Percentiles rank a stretch among this genome's conserved stretches.
phyloP scores from a whole-genome alignment of 495 filamentous ascomycete genomes.

The Friedmanniomyces endolithicus region DNA sequence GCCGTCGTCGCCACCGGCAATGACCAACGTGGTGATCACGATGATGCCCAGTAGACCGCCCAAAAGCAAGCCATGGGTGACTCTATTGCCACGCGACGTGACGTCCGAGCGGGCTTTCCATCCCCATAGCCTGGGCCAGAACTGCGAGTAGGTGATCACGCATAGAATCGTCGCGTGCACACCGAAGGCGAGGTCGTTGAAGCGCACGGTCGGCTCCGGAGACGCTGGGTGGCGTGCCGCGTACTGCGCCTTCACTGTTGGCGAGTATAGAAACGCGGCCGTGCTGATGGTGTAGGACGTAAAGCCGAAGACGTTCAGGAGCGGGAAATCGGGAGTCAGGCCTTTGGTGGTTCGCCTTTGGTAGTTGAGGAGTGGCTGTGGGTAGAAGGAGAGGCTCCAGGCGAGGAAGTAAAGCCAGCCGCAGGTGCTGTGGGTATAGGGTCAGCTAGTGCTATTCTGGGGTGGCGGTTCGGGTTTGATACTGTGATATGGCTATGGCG shows the following conservation, averaged over 20 bases:
- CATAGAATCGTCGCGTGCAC: constrained; percentile 62
- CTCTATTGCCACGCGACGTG: constrained; percentile 46
- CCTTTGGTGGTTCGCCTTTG: constrained; percentile 63
- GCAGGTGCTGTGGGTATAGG: neutral
- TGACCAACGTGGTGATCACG: constrained; percentile 40
- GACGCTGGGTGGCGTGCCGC: constrained; percentile 60
- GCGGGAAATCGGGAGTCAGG: constrained; percentile 73
- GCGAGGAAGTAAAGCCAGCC: constrained; percentile 28
- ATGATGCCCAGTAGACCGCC: constrained; percentile 50
- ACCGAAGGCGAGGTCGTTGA: constrained; percentile 85
- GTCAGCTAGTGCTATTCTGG: neutral
- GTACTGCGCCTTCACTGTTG: constrained; percentile 68
- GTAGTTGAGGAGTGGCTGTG: constrained; percentile 69
- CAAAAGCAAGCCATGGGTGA: constrained; percentile 53
- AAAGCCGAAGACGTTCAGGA: constrained; percentile 76
- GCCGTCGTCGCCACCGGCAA: constrained; percentile 40
- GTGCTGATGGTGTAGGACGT: constrained; percentile 65
- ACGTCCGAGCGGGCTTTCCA: constrained; percentile 43
- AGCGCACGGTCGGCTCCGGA: constrained; percentile 66
- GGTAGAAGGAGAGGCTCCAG: constrained; percentile 71
- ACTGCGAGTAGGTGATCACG: constrained; percentile 56
- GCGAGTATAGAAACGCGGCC: constrained; percentile 59
- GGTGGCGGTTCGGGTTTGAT: neutral
- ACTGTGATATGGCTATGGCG: constrained; percentile 5
- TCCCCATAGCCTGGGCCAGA: constrained; percentile 59